Evolutionary conservation across 352 stramenopile genomes (phyloP).

Genomic region (Phytophthora cryptogea): DNA sequence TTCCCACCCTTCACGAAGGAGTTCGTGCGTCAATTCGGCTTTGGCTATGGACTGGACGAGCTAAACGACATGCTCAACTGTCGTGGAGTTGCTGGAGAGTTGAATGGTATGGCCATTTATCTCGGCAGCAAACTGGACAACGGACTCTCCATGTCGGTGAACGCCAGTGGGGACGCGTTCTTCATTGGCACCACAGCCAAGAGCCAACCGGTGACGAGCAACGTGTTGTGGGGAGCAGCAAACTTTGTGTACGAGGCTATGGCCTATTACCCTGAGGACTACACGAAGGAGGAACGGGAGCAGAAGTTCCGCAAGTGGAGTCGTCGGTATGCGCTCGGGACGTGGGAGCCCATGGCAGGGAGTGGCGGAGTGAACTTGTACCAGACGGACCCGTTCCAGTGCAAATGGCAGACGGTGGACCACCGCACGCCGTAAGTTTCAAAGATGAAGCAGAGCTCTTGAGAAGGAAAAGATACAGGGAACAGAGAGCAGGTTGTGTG

Average conservation of each 20-base stretch:
- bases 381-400: slow-evolving; percentile 22
- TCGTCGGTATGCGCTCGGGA: slow-evolving; percentile 1
- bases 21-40: slow-evolving; percentile 10
- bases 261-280: slow-evolving; percentile 21
- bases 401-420: slow-evolving; percentile 15
- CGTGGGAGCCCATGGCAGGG: slow-evolving; percentile 18
- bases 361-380: slow-evolving; percentile 17
- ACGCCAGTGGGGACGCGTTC: slow-evolving; percentile 20
- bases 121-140: slow-evolving; percentile 10
- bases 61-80: slow-evolving; percentile 19
- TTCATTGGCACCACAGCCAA: slow-evolving; percentile 20
- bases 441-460: not conserved
- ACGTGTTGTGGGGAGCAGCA: slow-evolving; percentile 21
- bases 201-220: slow-evolving; percentile 17
- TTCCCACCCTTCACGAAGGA: slow-evolving; percentile 15
- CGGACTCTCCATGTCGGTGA: slow-evolving; percentile 16
- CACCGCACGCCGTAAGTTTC: slow-evolving; percentile 11
- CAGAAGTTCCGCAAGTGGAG: slow-evolving; percentile 15
- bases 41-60: slow-evolving; percentile 7
- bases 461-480: not conserved
- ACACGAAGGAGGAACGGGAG: slow-evolving; percentile 11
- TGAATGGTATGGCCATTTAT: slow-evolving; percentile 27
- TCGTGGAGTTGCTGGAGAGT: slow-evolving; percentile 8
- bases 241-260: slow-evolving; percentile 27
- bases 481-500: not conserved